phyloP scores from a whole-genome alignment of 805 yeast genomes.

The Kurtzmaniella fragi region DNA sequence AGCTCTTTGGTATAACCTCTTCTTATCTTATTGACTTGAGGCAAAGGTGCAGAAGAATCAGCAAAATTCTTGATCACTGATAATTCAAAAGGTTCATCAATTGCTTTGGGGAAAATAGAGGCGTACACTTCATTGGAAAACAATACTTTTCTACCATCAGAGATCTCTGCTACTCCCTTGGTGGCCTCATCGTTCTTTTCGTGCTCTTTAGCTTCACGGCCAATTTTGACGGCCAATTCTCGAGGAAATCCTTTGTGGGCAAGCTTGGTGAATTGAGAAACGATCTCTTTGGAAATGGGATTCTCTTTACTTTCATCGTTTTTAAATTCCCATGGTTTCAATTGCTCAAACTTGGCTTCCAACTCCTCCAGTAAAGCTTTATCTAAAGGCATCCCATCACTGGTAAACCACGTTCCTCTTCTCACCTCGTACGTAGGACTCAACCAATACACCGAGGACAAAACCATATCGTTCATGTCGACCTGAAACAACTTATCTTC shows the following conservation, averaged over 20 bases:
- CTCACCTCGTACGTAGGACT: slow-evolving; percentile 83
- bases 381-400: slow-evolving; percentile 52
- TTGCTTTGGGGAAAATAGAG: slow-evolving; percentile 40
- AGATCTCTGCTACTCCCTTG: slow-evolving; percentile 23
- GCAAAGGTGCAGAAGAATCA: slow-evolving; percentile 27
- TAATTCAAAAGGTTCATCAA: slow-evolving; percentile 35
- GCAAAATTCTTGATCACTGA: slow-evolving; percentile 31
- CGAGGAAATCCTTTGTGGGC: not conserved
- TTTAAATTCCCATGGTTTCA: slow-evolving; percentile 30
- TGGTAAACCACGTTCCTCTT: slow-evolving; percentile 78
- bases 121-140: slow-evolving; percentile 42
- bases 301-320: slow-evolving; percentile 4
- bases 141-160: slow-evolving; percentile 31
- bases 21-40: slow-evolving; percentile 46
- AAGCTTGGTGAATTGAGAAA: no score
- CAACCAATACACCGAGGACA: slow-evolving; percentile 79
- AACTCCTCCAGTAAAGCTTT: slow-evolving; percentile 47
- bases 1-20: slow-evolving; percentile 45
- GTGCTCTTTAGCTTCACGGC: not conserved
- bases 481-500: slow-evolving; percentile 81
- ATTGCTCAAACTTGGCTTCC: slow-evolving; percentile 48
- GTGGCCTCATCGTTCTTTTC: slow-evolving; percentile 14
- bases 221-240: slow-evolving; percentile 1
- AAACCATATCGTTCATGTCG: slow-evolving; percentile 46
- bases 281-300: not conserved